phyloP scores from a whole-genome alignment of 164 flowering plant species.

The Vitis labrusca region DNA sequence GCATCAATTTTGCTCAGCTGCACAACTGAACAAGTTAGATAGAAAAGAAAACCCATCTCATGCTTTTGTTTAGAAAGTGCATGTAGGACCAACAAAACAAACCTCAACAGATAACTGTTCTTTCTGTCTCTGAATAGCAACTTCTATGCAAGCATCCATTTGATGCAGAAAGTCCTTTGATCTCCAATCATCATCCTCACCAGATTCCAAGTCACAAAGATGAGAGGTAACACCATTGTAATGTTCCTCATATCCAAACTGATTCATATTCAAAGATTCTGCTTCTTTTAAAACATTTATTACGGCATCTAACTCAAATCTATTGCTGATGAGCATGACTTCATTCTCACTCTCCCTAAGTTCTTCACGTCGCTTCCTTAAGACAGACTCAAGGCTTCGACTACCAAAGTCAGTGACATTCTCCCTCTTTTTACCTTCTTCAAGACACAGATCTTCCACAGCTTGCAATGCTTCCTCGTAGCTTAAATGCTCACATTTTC shows the following conservation, averaged over 20 bases:
- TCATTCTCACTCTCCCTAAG: constrained; percentile 59
- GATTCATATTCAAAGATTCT: constrained; percentile 59
- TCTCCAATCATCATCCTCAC: constrained; percentile 81
- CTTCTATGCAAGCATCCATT: constrained; percentile 68
- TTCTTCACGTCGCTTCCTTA: constrained; percentile 76
- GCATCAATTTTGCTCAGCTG: constrained; percentile 98
- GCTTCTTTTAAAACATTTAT: constrained; percentile 76
- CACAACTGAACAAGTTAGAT: constrained; percentile 29
- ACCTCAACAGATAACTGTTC: constrained; percentile 86
- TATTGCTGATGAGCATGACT: constrained; percentile 34
- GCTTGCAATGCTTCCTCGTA: constrained; percentile 85
- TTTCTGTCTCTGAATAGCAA: constrained; percentile 81
- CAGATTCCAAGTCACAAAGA: constrained; percentile 73
- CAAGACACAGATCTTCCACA: constrained; percentile 74
- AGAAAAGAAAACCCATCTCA: constrained; percentile 4
- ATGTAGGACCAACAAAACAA: constrained; percentile 20
- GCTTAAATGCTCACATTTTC: constrained; percentile 74
- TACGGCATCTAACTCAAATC: constrained; percentile 80
- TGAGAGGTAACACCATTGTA: constrained; percentile 58
- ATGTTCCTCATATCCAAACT: constrained; percentile 69
- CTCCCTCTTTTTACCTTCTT: constrained; percentile 85
- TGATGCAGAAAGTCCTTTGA: constrained; percentile 68
- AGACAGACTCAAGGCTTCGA: constrained; percentile 64
- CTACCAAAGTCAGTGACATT: constrained; percentile 31
- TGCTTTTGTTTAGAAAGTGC: constrained; percentile 1